Evolutionary conservation across 2,329 filamentous ascomycete species (phyloP).

Genomic region (Geoglossum cookeanum): DNA sequence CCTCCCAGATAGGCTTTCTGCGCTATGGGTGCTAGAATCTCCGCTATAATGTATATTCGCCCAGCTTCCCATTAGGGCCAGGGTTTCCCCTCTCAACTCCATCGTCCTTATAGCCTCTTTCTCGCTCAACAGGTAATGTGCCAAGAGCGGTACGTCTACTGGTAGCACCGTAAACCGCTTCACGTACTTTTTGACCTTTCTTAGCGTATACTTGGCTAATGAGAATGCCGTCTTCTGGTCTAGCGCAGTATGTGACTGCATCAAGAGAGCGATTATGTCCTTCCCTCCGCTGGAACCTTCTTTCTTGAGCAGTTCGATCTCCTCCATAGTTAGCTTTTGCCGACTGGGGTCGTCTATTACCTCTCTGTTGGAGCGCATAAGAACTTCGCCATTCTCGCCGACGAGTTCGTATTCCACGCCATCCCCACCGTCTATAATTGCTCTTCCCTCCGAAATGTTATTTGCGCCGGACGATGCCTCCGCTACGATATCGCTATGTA

Average conservation of each 20-base stretch:
- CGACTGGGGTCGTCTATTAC: constrained; percentile 43
- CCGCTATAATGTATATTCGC: constrained; percentile 35
- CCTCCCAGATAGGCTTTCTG: constrained; percentile 8
- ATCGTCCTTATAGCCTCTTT: constrained; percentile 65
- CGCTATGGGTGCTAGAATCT: background rate
- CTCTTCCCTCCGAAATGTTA: constrained; percentile 20
- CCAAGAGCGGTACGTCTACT: constrained; percentile 57
- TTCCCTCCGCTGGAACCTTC: constrained; percentile 61
- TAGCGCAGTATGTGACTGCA: constrained; percentile 72
- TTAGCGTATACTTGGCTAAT: constrained; percentile 82
- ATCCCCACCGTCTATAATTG: constrained; percentile 13
- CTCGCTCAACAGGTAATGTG: constrained; percentile 59
- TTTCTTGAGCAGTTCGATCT: constrained; percentile 53
- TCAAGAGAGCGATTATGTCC: constrained; percentile 80
- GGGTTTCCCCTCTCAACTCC: constrained; percentile 68
- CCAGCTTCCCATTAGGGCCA: constrained; percentile 72
- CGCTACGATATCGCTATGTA: constrained; percentile 59
- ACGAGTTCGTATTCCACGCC: constrained; percentile 25
- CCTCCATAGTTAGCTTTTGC: constrained; percentile 55
- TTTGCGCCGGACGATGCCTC: constrained; percentile 29
- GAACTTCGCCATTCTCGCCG: constrained; percentile 27
- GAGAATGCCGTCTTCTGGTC: constrained; percentile 92
- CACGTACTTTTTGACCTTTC: constrained; percentile 89
- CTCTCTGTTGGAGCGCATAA: constrained; percentile 42
- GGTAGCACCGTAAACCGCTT: constrained; percentile 72